Percentiles rank a stretch among this genome's conserved stretches.
These are phyloP conservation scores for Eimeria acervulina DNA, from an alignment of 169 alveolate species.

Conservation along the genomic window DNA sequence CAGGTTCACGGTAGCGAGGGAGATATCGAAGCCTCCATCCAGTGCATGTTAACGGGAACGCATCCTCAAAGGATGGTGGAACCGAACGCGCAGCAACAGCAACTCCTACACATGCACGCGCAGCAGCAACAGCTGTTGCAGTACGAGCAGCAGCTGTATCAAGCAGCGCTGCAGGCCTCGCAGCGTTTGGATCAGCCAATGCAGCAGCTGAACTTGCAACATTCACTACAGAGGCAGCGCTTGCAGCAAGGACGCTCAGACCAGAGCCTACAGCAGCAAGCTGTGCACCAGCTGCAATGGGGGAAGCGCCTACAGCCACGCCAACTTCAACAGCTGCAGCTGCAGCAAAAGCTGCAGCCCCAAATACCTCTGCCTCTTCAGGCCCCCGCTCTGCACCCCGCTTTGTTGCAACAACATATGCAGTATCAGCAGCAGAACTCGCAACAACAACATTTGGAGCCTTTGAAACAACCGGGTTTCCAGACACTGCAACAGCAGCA, in stretches of 20 bases:
- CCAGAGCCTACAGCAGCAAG: not conserved
- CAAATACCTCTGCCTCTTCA: not conserved
- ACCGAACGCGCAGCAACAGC: not conserved
- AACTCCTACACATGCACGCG: not conserved
- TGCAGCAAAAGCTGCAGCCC: constrained; percentile 9
- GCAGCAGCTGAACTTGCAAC: not conserved
- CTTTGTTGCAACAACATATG: not conserved
- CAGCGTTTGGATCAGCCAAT: not conserved
- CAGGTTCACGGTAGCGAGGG: not conserved
- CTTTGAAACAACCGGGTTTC: not conserved
- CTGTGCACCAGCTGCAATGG: constrained; percentile 9
- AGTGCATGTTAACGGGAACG: not conserved
- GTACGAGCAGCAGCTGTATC: constrained; percentile 37
- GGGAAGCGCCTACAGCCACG: constrained; percentile 24
- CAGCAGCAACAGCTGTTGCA: constrained; percentile 29
- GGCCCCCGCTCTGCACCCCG: not conserved
- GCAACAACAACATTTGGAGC: constrained; percentile 36
- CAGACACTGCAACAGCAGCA: constrained; percentile 6
- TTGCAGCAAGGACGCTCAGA: not conserved
- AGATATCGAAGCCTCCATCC: not conserved
- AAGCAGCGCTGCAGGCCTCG: not conserved
- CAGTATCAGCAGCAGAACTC: constrained; percentile 27
- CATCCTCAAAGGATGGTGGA: not conserved
- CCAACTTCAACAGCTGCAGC: constrained; percentile 45
- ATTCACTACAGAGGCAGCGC: not conserved